Conservation (phyloP, 306 rosid genomes). For the Quillaja saponaria region DNA sequence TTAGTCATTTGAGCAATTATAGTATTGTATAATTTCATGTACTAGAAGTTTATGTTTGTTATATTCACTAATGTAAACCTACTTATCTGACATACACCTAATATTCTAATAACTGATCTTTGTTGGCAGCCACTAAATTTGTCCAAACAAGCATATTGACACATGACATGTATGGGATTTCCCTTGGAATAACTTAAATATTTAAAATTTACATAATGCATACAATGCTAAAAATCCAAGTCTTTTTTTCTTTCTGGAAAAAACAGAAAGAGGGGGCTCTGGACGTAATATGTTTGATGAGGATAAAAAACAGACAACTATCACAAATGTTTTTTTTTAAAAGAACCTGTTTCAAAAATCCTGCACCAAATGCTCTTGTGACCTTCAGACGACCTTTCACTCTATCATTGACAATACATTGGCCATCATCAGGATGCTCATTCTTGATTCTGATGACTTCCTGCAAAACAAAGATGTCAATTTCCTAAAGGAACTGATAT, state of each 20-base stretch:
- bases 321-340: slow-evolving; percentile 17
- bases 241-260: slow-evolving; percentile 9
- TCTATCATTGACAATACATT: slow-evolving; percentile 84
- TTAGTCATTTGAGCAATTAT: background rate
- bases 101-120: too few relatives aligned
- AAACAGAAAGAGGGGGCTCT: background rate
- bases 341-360: slow-evolving; percentile 90
- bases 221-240: slow-evolving; percentile 12
- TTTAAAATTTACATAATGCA: too few relatives aligned
- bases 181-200: too few relatives aligned
- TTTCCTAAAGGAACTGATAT: slow-evolving; percentile 25
- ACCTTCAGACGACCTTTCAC: slow-evolving; percentile 97
- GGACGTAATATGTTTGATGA: too few relatives aligned
- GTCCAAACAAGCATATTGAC: too few relatives aligned
- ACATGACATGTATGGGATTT: too few relatives aligned
- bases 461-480: slow-evolving; percentile 47
- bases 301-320: slow-evolving; percentile 5
- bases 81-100: too few relatives aligned
- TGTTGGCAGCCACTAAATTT: too few relatives aligned
- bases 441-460: slow-evolving; percentile 84
- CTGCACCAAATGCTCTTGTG: slow-evolving; percentile 97
- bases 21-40: too few relatives aligned
- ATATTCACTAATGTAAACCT: background rate
- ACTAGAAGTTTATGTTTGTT: background rate
- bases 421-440: slow-evolving; percentile 92